phyloP scores from a whole-genome alignment of 2,329 filamentous ascomycete genomes.

The Ceratocystiopsis sp. region DNA sequence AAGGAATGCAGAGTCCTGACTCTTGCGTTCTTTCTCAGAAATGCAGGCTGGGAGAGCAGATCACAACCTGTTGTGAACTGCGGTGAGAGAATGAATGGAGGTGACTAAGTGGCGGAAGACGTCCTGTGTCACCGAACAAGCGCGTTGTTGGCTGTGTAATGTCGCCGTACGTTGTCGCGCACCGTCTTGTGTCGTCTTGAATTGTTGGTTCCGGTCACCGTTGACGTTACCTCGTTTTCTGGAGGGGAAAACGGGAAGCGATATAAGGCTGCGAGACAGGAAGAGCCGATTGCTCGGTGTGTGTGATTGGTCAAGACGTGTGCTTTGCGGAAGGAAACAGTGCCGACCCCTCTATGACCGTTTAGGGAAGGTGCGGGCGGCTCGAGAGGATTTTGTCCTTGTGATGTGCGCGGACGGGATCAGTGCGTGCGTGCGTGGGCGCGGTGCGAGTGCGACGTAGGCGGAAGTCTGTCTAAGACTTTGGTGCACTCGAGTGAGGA shows the following conservation, averaged over 20 bases:
- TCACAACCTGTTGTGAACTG: conserved; percentile 10
- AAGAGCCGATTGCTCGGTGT: background rate
- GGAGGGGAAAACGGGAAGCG: background rate
- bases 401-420: too few species aligned
- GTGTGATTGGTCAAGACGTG: conserved; percentile 5
- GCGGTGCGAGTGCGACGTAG: background rate
- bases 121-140: background rate
- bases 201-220: too few species aligned
- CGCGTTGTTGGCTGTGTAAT: too few species aligned
- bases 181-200: too few species aligned
- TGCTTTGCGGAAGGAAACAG: background rate
- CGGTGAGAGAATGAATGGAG: too few species aligned
- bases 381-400: background rate
- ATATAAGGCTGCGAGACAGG: background rate
- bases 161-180: too few species aligned
- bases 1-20: background rate
- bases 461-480: too few species aligned
- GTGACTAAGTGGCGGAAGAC: conserved; percentile 1
- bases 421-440: background rate
- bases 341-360: conserved; percentile 7
- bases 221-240: too few species aligned
- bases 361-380: conserved; percentile 11
- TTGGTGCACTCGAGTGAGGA: too few species aligned
- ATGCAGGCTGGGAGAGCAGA: background rate
- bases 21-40: background rate